Conservation (phyloP, 306 rosid genomes). For the Malus asiatica region DNA sequence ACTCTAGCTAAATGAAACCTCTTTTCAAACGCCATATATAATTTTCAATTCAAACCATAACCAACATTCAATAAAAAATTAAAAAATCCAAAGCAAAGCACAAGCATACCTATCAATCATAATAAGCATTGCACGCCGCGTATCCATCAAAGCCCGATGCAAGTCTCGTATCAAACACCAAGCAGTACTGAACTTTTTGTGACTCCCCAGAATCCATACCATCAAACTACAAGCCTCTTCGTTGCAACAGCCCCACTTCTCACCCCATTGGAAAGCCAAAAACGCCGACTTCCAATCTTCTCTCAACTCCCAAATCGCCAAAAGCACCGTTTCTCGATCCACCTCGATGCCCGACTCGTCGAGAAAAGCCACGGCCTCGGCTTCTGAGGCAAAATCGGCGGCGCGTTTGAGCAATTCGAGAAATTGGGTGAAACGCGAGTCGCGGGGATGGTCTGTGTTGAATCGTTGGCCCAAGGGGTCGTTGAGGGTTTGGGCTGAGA, state of each 20-base stretch:
- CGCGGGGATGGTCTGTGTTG: constrained; percentile 11
- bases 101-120: constrained; percentile 75
- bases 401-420: constrained; percentile 37
- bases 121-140: constrained; percentile 59
- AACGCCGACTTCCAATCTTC: constrained; percentile 56
- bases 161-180: constrained; percentile 78
- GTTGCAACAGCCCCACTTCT: constrained; percentile 43
- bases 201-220: constrained; percentile 80
- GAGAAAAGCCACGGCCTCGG: constrained; percentile 39
- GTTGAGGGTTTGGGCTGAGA: constrained; percentile 8
- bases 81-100: neutral
- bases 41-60: neutral
- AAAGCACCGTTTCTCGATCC: constrained; percentile 28
- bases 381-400: constrained; percentile 33
- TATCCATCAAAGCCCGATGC: constrained; percentile 47
- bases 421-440: constrained; percentile 35
- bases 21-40: neutral
- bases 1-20: neutral
- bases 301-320: constrained; percentile 67
- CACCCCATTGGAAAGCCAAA: constrained; percentile 64
- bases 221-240: constrained; percentile 60
- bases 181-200: constrained; percentile 52
- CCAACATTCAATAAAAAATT: neutral
- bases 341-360: constrained; percentile 37
- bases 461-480: constrained; percentile 22